Percentiles rank a stretch among this genome's conserved stretches.
Conservation (phyloP, 2,329 filamentous ascomycete genomes). For the Epichloe sibirici region DNA sequence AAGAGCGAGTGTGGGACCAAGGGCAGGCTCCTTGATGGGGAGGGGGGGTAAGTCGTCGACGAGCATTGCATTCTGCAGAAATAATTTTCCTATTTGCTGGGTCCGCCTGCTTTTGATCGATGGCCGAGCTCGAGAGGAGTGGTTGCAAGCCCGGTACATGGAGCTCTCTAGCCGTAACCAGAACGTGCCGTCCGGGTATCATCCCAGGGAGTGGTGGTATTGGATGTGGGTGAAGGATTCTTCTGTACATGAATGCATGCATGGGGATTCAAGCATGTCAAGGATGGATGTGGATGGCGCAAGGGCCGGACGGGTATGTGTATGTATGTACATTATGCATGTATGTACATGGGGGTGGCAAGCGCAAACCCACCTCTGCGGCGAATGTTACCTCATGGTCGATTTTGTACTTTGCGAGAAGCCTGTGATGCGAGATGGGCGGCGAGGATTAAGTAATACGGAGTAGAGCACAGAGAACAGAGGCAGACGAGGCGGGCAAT, state of each 20-base stretch:
- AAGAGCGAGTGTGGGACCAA: too few relatives aligned
- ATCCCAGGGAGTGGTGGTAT: background rate
- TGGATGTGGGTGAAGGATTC: background rate
- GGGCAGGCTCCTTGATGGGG: too few relatives aligned
- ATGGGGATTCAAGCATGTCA: background rate
- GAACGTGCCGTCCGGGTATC: background rate
- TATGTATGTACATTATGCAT: background rate
- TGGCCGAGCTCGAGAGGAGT: too few relatives aligned
- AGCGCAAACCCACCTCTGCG: background rate
- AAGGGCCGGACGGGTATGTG: background rate
- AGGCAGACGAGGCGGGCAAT: too few relatives aligned
- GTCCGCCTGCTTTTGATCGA: too few relatives aligned
- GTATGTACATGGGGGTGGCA: background rate
- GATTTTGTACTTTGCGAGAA: background rate
- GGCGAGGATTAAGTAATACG: background rate
- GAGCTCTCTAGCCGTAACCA: background rate
- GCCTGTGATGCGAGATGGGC: background rate
- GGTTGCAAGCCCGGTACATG: too few relatives aligned
- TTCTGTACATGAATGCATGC: background rate
- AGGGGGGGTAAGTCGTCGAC: too few relatives aligned
- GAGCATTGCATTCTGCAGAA: too few relatives aligned
- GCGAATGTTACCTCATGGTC: background rate
- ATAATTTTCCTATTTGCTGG: too few relatives aligned
- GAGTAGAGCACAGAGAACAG: too few relatives aligned
- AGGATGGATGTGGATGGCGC: background rate